Evolutionary conservation across 1,139 yeast species (phyloP).

Genomic region (Zhuliangozyma parablackwelliae): DNA sequence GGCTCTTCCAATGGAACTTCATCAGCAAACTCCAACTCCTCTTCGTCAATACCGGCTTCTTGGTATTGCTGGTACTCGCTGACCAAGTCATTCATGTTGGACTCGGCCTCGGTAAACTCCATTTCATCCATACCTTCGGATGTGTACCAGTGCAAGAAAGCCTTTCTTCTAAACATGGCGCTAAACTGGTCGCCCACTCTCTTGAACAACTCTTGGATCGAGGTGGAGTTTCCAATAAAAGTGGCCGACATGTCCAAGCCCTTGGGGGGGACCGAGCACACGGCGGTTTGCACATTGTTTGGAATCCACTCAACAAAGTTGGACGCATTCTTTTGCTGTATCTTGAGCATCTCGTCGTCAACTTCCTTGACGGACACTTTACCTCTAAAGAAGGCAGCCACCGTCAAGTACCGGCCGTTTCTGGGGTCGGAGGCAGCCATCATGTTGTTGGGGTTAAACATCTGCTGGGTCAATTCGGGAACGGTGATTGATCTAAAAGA

Average conservation of each 20-base stretch:
- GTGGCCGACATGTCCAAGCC: slow-evolving; percentile 88
- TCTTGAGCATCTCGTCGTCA: slow-evolving; percentile 86
- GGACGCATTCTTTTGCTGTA: slow-evolving; percentile 75
- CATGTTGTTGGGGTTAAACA: slow-evolving; percentile 88
- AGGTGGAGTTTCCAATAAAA: slow-evolving; percentile 86
- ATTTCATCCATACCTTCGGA: slow-evolving; percentile 94
- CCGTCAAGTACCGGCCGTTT: slow-evolving; percentile 89
- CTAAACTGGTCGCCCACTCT: slow-evolving; percentile 87
- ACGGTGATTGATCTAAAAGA: slow-evolving; percentile 82
- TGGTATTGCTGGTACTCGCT: slow-evolving; percentile 91
- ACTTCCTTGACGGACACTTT: slow-evolving; percentile 88
- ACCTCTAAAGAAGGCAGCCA: slow-evolving; percentile 91
- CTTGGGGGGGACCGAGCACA: slow-evolving; percentile 85
- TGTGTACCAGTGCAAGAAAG: slow-evolving; percentile 94
- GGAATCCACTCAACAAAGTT: slow-evolving; percentile 97
- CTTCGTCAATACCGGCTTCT: slow-evolving; percentile 74
- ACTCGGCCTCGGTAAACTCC: slow-evolving; percentile 87
- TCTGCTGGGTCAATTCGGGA: slow-evolving; percentile 88
- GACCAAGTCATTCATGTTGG: slow-evolving; percentile 80
- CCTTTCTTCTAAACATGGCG: slow-evolving; percentile 90
- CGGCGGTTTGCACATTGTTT: slow-evolving; percentile 90
- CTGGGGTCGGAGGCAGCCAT: slow-evolving; percentile 94
- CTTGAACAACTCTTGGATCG: slow-evolving; percentile 85
- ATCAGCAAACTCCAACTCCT: slow-evolving; percentile 63
- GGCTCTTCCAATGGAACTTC: slow-evolving; percentile 59